A percentile compares a stretch with the other conserved stretches of the same genome.
Conservation (phyloP, 2,329 filamentous ascomycete species). For the Aspergillus unguis region DNA sequence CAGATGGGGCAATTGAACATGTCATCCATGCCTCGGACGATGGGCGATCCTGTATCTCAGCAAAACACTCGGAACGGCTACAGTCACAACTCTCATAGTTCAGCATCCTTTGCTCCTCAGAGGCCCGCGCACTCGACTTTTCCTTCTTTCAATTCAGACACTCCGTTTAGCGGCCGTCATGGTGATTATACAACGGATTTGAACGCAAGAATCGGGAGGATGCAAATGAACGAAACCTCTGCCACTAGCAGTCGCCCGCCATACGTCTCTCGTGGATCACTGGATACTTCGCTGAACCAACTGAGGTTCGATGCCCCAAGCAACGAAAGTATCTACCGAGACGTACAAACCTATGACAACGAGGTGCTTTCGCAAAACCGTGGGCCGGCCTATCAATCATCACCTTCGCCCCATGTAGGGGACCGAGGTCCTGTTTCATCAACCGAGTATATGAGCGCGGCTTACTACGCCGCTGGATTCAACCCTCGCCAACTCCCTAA, state of each 20-base stretch:
- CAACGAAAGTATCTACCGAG: constrained; percentile 31
- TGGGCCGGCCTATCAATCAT: constrained; percentile 35
- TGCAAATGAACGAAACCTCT: constrained; percentile 38
- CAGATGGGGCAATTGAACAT: constrained; percentile 30
- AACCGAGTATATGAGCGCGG: constrained; percentile 44
- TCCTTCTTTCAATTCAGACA: constrained; percentile 41
- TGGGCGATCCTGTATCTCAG: constrained; percentile 29
- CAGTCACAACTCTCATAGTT: constrained; percentile 36
- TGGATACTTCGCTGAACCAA: constrained; percentile 47
- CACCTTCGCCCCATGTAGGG: constrained; percentile 39
- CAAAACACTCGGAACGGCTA: constrained; percentile 25
- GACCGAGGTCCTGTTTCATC: constrained; percentile 47
- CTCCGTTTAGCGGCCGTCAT: constrained; percentile 32
- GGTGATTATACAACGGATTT: constrained; percentile 30
- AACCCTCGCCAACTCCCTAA: constrained; percentile 38
- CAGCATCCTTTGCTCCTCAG: constrained; percentile 31
- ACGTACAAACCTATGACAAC: constrained; percentile 22
- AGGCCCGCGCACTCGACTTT: constrained; percentile 38
- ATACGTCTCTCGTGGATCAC: constrained; percentile 35
- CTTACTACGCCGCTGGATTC: constrained; percentile 48
- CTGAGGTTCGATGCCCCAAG: constrained; percentile 38
- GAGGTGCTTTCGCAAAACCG: constrained; percentile 30
- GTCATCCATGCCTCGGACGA: constrained; percentile 25
- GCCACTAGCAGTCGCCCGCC: constrained; percentile 24
- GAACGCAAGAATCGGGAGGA: constrained; percentile 29